Evolutionary conservation across 2,329 filamentous ascomycete species (phyloP).

Genomic region (Boeremia exigua): DNA sequence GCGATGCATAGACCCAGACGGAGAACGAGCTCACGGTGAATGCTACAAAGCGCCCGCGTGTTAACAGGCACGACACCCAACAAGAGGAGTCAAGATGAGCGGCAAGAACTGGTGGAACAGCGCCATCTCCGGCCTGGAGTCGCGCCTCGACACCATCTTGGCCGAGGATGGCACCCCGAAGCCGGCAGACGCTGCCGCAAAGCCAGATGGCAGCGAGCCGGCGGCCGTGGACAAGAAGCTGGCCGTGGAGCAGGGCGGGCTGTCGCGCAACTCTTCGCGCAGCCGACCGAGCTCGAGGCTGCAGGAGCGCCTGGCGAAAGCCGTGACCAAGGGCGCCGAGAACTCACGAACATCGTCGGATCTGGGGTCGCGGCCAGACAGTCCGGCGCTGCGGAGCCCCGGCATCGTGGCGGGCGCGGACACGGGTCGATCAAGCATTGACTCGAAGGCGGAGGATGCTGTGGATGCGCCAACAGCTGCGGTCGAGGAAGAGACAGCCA

Average conservation of each 20-base stretch:
- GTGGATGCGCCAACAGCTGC: slow-evolving; percentile 18
- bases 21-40: slow-evolving; percentile 40
- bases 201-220: slow-evolving; percentile 39
- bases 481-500: slow-evolving; percentile 22
- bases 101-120: slow-evolving; percentile 60
- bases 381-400: slow-evolving; percentile 52
- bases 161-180: slow-evolving; percentile 71
- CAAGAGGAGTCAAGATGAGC: slow-evolving; percentile 30
- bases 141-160: slow-evolving; percentile 87
- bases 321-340: slow-evolving; percentile 76
- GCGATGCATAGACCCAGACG: slow-evolving; percentile 41
- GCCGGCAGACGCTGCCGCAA: slow-evolving; percentile 46
- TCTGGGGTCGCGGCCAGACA: slow-evolving; percentile 60
- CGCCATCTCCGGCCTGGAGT: slow-evolving; percentile 92
- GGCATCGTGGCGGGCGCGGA: slow-evolving; percentile 30
- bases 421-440: slow-evolving; percentile 54
- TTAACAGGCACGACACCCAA: background rate
- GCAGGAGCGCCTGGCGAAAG: slow-evolving; percentile 87
- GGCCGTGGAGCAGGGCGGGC: slow-evolving; percentile 43
- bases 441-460: slow-evolving; percentile 47
- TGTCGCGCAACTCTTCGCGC: slow-evolving; percentile 69
- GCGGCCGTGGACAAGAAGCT: slow-evolving; percentile 36
- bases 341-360: slow-evolving; percentile 58
- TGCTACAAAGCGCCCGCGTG: slow-evolving; percentile 20
- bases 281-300: slow-evolving; percentile 78